Base-by-base conservation (phyloP, 176 grass and related monocot species). In the Paspalum notatum region DNA sequence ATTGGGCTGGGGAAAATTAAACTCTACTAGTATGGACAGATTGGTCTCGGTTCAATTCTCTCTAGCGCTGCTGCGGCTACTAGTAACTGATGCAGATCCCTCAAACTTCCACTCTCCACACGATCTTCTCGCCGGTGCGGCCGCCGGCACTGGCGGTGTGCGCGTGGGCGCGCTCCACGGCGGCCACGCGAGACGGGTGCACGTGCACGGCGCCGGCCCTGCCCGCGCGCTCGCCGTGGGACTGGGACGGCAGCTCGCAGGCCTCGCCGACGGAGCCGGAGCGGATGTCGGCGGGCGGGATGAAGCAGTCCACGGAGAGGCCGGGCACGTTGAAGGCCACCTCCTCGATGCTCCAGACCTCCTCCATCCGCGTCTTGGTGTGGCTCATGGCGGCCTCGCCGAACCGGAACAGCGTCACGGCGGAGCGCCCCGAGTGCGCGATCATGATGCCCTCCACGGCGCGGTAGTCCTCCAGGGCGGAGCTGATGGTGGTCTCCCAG, bases 351-450 rank as follows among this genome's bases (percentile, higher is more conserved):
- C 65, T 92, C 95, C 95, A 98, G 0, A 84, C 71, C 81, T 98
- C 95, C 88, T 98, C 92, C 95, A 98, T 98, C 21, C 92, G 79
- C 22, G 95, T 98, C 86, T 94, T 88, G 79, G 90, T 95, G 84
- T 98, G 95, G 90, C 92, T 95, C 88, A 89, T 95, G 81, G 92
- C 95, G 24, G 77, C 89, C 84, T 98, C 95, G 9, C 92, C 95
- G 76, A 98, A 98, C 48, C 92, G 88, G 84, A 90, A 98, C 62
- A 98, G 86, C 4, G 95, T 98, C 24, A 93, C 88, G 15, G 89
- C 71, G 7, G 95, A 98, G 4, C 86, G 85, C 0, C 95, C 95
- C 0, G 92, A 54, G 68, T 98, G 95, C 74, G 95, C 95, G 55
- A 98, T 86, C 92, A 93, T 93, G 78, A 98, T 69, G 61, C 95